Percentiles rank a stretch among this genome's conserved stretches.
Evolutionary conservation across 164 flowering plant species (phyloP).

Genomic region (Annona squamosa): DNA sequence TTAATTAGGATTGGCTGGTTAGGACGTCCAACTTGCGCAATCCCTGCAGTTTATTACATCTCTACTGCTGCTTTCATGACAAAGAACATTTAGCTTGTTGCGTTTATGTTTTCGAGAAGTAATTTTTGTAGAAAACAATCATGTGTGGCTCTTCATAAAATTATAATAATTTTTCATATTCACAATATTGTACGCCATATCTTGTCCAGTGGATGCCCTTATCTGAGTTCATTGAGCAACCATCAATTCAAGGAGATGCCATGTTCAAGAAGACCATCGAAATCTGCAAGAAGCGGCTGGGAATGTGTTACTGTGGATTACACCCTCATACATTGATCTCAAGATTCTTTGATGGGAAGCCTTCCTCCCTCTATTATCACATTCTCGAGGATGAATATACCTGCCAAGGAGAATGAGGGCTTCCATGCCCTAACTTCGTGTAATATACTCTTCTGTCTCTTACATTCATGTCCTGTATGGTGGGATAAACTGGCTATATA

Average conservation of each 20-base stretch:
- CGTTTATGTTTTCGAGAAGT: too few relatives aligned
- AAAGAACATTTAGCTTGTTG: too few relatives aligned
- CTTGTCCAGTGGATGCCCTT: conserved; percentile 84
- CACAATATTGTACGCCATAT: neutral
- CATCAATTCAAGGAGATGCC: conserved; percentile 43
- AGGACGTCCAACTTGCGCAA: too few relatives aligned
- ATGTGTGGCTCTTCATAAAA: too few relatives aligned
- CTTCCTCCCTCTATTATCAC: conserved; percentile 68
- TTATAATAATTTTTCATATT: neutral
- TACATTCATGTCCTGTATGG: neutral
- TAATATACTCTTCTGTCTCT: neutral
- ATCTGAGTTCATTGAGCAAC: conserved; percentile 64
- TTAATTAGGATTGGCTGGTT: too few relatives aligned
- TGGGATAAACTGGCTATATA: neutral
- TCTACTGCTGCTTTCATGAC: too few relatives aligned
- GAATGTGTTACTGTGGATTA: conserved; percentile 66
- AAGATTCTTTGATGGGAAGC: conserved; percentile 63
- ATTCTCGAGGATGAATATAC: conserved; percentile 30
- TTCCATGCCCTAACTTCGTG: neutral
- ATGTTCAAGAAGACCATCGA: conserved; percentile 75
- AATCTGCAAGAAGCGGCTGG: conserved; percentile 60
- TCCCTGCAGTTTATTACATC: too few relatives aligned
- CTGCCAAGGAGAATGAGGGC: conserved; percentile 32
- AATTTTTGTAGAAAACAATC: too few relatives aligned
- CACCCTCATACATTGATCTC: conserved; percentile 49